Evolutionary conservation across 1,284 basidiomycete genomes (phyloP).

Genomic region (Termitomyces sp.): DNA sequence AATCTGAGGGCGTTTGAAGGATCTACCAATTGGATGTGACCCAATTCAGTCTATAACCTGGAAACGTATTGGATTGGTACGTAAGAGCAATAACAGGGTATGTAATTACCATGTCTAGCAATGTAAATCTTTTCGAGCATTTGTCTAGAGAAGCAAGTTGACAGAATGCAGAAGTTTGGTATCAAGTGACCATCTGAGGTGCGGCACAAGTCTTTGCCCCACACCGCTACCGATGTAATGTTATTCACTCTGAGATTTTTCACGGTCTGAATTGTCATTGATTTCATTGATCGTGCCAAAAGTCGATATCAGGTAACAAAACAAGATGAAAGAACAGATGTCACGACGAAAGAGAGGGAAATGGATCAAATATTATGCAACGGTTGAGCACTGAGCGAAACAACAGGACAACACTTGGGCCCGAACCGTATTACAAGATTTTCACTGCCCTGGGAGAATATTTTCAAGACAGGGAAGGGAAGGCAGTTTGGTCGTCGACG

Average conservation of each 20-base stretch:
- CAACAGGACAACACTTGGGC: conserved; percentile 10
- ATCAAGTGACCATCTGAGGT: conserved; percentile 9
- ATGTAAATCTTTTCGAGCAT: conserved; percentile 76
- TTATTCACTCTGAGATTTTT: background rate
- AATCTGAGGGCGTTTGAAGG: background rate
- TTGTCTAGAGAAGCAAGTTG: background rate
- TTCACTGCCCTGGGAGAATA: conserved; percentile 10
- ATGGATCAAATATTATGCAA: conserved; percentile 18
- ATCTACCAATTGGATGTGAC: conserved; percentile 55
- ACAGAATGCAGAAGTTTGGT: background rate
- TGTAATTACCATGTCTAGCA: conserved; percentile 64
- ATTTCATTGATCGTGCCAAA: conserved; percentile 26
- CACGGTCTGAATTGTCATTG: conserved; percentile 16
- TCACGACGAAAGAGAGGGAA: conserved; percentile 17
- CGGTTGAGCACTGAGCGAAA: conserved; percentile 12
- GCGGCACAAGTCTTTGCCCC: too few relatives aligned
- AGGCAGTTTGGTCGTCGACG: conserved; percentile 75
- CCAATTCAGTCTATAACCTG: conserved; percentile 77
- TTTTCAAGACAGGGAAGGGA: conserved; percentile 74
- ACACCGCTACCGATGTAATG: too few relatives aligned
- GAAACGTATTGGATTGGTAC: background rate
- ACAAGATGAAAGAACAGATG: conserved; percentile 22
- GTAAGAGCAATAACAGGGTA: background rate
- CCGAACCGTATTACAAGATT: conserved; percentile 15
- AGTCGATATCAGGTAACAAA: conserved; percentile 18